Percentiles rank a stretch among this genome's conserved stretches.
phyloP scores from a whole-genome alignment of 2,329 filamentous ascomycete genomes.

The Epichloe scottii region DNA sequence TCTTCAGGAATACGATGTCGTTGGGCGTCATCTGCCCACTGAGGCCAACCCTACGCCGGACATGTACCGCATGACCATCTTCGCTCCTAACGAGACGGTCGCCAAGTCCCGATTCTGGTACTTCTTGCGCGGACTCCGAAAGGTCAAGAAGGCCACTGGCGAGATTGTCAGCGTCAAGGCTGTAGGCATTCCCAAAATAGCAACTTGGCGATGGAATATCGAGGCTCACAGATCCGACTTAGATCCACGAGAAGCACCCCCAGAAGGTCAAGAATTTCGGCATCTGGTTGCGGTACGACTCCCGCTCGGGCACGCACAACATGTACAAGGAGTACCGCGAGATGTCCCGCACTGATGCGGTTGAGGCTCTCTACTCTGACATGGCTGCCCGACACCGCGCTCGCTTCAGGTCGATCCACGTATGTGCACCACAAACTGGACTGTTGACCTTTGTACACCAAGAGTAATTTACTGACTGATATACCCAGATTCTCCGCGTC shows the following conservation, averaged over 20 bases:
- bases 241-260: slow-evolving; percentile 99
- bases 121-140: slow-evolving; percentile 97
- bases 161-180: slow-evolving; percentile 97
- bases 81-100: slow-evolving; percentile 93
- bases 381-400: slow-evolving; percentile 97
- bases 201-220: not conserved
- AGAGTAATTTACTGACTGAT: slow-evolving; percentile 4
- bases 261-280: slow-evolving; percentile 99
- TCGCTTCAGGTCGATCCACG: slow-evolving; percentile 96
- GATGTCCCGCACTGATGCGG: slow-evolving; percentile 89
- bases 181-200: slow-evolving; percentile 37
- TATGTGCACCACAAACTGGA: slow-evolving; percentile 38
- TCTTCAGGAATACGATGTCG: slow-evolving; percentile 99
- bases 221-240: slow-evolving; percentile 6
- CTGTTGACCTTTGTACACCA: not conserved
- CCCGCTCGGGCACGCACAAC: slow-evolving; percentile 99
- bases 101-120: slow-evolving; percentile 99
- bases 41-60: slow-evolving; percentile 95
- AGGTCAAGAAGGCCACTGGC: slow-evolving; percentile 99
- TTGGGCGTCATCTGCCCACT: slow-evolving; percentile 96
- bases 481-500: slow-evolving; percentile 80
- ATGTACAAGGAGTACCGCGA: slow-evolving; percentile 99
- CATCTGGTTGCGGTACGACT: slow-evolving; percentile 99
- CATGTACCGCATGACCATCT: slow-evolving; percentile 99
- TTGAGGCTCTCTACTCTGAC: slow-evolving; percentile 96